Conservation (phyloP, 169 alveolate genomes). For the Eimeria praecox region DNA sequence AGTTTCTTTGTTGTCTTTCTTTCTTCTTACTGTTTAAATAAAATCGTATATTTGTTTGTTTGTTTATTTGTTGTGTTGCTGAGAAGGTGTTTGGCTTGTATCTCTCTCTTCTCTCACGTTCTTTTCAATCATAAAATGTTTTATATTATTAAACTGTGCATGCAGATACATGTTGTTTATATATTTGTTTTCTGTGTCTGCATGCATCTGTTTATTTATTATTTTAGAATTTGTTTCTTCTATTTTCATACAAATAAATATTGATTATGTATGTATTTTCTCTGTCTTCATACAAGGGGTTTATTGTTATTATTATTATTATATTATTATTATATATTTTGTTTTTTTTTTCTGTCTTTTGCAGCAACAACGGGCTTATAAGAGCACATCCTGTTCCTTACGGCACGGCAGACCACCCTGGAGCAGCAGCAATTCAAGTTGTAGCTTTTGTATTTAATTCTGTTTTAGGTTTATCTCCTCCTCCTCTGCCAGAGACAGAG, state of each 20-base stretch:
- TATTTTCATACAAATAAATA: no score
- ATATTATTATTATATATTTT: no score
- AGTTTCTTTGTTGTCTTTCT: no score
- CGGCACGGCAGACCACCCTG: conserved; percentile 29
- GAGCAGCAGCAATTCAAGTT: background rate
- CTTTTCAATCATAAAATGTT: background rate
- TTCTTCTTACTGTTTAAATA: no score
- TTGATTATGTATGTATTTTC: no score
- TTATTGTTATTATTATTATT: no score
- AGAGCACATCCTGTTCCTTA: background rate
- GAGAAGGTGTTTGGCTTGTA: no score
- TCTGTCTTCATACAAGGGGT: no score
- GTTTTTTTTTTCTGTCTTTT: background rate
- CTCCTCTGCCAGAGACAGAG: background rate
- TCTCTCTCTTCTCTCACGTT: background rate
- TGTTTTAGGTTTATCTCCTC: background rate
- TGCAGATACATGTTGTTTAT: background rate
- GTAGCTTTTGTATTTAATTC: background rate
- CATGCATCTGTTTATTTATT: no score
- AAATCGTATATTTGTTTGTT: no score
- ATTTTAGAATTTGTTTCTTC: no score
- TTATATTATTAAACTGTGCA: background rate
- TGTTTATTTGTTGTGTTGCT: no score
- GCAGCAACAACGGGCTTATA: conserved; percentile 14
- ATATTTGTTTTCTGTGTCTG: background rate